Conservation (phyloP, 2,329 filamentous ascomycete genomes). For the Clonostachys sp. region DNA sequence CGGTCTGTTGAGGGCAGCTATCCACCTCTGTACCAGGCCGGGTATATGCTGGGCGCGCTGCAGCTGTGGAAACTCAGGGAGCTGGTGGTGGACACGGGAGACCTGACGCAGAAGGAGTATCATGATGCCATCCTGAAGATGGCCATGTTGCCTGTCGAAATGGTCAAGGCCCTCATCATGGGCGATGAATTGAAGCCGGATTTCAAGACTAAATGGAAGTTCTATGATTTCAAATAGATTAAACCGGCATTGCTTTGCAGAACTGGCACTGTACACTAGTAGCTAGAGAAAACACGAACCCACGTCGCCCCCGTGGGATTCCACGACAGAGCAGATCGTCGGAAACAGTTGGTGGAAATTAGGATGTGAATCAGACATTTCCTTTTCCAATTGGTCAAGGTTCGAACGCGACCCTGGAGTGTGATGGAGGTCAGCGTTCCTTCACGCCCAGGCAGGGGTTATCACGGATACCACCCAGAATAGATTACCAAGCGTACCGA, state of each 20-base stretch:
- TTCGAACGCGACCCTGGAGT: no score
- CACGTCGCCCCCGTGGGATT: no score
- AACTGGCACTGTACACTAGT: no score
- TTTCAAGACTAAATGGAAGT: slow-evolving; percentile 44
- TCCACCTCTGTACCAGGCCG: slow-evolving; percentile 53
- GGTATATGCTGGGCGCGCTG: slow-evolving; percentile 55
- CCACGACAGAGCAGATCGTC: no score
- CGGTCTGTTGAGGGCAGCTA: slow-evolving; percentile 52
- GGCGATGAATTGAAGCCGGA: slow-evolving; percentile 32
- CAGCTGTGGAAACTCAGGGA: slow-evolving; percentile 46
- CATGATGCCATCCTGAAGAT: slow-evolving; percentile 46
- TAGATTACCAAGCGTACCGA: no score
- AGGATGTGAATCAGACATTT: no score
- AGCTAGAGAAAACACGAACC: no score
- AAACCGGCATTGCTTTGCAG: not conserved
- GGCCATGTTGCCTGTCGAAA: slow-evolving; percentile 50
- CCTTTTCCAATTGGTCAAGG: no score
- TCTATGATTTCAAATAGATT: slow-evolving; percentile 24
- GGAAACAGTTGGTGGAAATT: no score
- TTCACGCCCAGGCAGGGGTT: no score
- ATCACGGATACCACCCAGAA: no score
- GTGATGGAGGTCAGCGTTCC: no score
- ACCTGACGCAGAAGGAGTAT: slow-evolving; percentile 45
- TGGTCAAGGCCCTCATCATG: slow-evolving; percentile 43
- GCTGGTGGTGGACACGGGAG: slow-evolving; percentile 34